Percentiles rank a stretch among this genome's conserved stretches.
Conservation (phyloP, 306 rosid genomes). For the Inga laurina region DNA sequence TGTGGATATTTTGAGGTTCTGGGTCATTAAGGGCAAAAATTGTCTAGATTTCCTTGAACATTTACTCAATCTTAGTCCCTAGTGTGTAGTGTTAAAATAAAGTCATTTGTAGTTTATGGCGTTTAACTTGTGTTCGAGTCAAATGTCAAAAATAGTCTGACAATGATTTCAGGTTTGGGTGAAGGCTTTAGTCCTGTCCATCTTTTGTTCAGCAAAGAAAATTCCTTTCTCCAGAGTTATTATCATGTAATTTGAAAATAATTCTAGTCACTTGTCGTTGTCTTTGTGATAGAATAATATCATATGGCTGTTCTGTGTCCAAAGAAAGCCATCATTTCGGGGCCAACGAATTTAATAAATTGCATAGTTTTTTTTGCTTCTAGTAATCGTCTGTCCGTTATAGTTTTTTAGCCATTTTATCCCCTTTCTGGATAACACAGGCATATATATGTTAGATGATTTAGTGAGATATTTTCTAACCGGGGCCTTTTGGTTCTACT, state of each 20-base stretch:
- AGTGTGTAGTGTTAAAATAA: slow-evolving; percentile 2
- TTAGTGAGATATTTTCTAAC: slow-evolving; percentile 18
- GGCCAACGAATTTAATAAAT: slow-evolving; percentile 6
- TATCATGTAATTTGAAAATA: not conserved
- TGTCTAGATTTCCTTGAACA: not conserved
- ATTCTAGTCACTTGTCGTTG: not conserved
- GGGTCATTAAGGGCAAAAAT: slow-evolving; percentile 16
- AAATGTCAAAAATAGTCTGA: not conserved
- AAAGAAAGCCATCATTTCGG: not conserved
- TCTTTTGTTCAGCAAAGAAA: slow-evolving; percentile 19
- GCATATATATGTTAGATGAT: slow-evolving; percentile 1
- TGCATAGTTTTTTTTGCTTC: slow-evolving; percentile 1
- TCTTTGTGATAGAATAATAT: not conserved
- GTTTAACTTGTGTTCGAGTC: slow-evolving; percentile 11
- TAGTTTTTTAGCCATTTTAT: not conserved
- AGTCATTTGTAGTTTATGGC: slow-evolving; percentile 4
- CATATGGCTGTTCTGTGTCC: not conserved
- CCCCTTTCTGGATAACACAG: not conserved
- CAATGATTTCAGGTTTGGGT: slow-evolving; percentile 12
- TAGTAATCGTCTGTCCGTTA: not conserved
- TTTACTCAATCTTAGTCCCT: not conserved
- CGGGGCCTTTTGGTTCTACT: slow-evolving; percentile 35
- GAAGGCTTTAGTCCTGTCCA: slow-evolving; percentile 8
- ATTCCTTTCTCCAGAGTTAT: not conserved
- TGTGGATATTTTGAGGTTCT: not conserved